Percentiles rank a stretch among this genome's conserved stretches.
Conservation (phyloP, 805 yeast species). For the Cyberlindnera veronae region DNA sequence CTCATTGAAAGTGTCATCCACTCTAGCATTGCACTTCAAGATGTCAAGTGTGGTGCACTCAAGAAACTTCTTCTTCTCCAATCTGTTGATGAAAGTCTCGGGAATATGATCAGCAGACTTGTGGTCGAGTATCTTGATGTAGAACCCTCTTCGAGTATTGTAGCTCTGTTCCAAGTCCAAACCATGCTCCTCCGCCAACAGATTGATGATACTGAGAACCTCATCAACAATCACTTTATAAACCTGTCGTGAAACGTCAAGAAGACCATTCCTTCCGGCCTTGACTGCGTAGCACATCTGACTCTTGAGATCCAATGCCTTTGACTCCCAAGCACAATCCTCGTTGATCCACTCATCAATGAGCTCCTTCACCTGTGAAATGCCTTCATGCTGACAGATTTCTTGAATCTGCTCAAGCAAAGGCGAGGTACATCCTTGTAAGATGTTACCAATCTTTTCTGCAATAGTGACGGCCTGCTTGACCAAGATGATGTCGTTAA, state of each 20-base stretch:
- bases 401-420: conserved; percentile 30
- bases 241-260: conserved; percentile 42
- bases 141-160: conserved; percentile 38
- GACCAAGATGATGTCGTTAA: conserved; percentile 39
- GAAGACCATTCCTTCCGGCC: conserved; percentile 41
- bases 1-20: conserved; percentile 39
- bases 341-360: conserved; percentile 37
- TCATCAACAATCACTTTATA: conserved; percentile 38
- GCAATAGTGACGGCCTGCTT: conserved; percentile 34
- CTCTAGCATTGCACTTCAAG: conserved; percentile 37
- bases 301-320: conserved; percentile 38
- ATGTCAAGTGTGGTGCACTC: conserved; percentile 41
- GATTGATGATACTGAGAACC: conserved; percentile 28
- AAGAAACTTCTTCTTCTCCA: conserved; percentile 29
- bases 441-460: conserved; percentile 9
- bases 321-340: conserved; percentile 40
- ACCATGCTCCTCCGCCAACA: conserved; percentile 23
- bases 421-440: conserved; percentile 15
- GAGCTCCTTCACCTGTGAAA: conserved; percentile 21
- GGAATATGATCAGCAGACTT: conserved; percentile 28
- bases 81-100: conserved; percentile 31
- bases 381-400: conserved; percentile 27
- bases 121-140: conserved; percentile 29
- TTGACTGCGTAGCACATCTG: conserved; percentile 44
- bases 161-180: conserved; percentile 32